phyloP scores from a whole-genome alignment of 1,284 basidiomycete species.

The Ganoderma meredithae region DNA sequence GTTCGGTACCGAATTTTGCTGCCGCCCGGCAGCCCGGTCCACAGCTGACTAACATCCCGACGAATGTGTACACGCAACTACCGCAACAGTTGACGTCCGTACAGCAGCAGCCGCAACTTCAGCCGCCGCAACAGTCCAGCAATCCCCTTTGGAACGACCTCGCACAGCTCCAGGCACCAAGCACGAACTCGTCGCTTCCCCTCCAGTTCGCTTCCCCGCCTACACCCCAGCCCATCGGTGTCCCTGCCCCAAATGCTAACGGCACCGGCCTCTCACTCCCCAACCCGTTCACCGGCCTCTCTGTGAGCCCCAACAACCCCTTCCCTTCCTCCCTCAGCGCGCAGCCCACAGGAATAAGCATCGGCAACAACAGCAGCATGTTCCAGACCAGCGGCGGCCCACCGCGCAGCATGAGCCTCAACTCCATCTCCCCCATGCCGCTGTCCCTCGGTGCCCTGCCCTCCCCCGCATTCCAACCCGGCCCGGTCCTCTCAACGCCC shows the following conservation, averaged over 20 bases:
- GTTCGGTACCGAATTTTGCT: slow-evolving; percentile 24
- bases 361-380: neutral
- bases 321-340: slow-evolving; percentile 36
- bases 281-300: slow-evolving; percentile 39
- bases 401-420: slow-evolving; percentile 39
- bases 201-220: slow-evolving; percentile 52
- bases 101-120: slow-evolving; percentile 28
- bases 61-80: slow-evolving; percentile 34
- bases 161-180: slow-evolving; percentile 53
- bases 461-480: slow-evolving; percentile 28
- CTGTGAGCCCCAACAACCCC: slow-evolving; percentile 35
- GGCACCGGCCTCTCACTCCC: slow-evolving; percentile 29
- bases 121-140: neutral
- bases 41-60: slow-evolving; percentile 27
- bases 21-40: slow-evolving; percentile 33
- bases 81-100: slow-evolving; percentile 37
- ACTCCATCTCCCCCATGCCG: slow-evolving; percentile 32
- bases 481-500: slow-evolving; percentile 15
- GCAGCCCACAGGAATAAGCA: slow-evolving; percentile 27
- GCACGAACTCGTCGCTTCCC: slow-evolving; percentile 58
- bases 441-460: slow-evolving; percentile 17
- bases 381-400: slow-evolving; percentile 26
- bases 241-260: slow-evolving; percentile 25
- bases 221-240: slow-evolving; percentile 31
- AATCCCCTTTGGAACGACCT: slow-evolving; percentile 61